Percentiles rank a stretch among this genome's conserved stretches.
phyloP scores from a whole-genome alignment of 495 filamentous ascomycete species.

The Hypoxylon fuscum region DNA sequence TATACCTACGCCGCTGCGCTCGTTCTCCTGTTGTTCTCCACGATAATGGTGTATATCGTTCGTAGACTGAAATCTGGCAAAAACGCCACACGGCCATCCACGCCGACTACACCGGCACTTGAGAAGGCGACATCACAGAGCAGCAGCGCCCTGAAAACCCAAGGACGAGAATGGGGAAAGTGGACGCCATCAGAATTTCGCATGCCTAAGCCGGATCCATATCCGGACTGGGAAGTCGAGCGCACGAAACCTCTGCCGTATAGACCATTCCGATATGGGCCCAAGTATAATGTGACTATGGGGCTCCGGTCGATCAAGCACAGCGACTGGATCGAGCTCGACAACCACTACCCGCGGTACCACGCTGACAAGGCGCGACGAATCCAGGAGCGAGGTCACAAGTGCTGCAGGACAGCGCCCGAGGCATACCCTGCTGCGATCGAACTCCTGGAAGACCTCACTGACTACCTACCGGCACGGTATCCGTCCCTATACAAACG shows the following conservation, averaged over 20 bases:
- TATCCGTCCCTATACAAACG: slow-evolving; percentile 78
- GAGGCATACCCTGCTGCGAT: slow-evolving; percentile 79
- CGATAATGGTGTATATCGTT: slow-evolving; percentile 19
- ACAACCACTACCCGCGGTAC: slow-evolving; percentile 81
- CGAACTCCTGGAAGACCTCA: slow-evolving; percentile 82
- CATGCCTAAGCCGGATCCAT: slow-evolving; percentile 71
- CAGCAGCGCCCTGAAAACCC: slow-evolving; percentile 18
- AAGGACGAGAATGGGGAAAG: slow-evolving; percentile 54
- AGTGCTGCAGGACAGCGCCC: slow-evolving; percentile 76
- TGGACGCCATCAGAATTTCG: slow-evolving; percentile 78
- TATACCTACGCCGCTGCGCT: slow-evolving; percentile 10
- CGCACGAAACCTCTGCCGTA: slow-evolving; percentile 82
- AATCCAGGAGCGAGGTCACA: slow-evolving; percentile 73
- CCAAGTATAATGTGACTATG: slow-evolving; percentile 78
- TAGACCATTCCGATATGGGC: slow-evolving; percentile 84
- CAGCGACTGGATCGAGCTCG: slow-evolving; percentile 90
- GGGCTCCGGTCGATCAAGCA: slow-evolving; percentile 80
- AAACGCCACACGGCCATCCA: slow-evolving; percentile 22
- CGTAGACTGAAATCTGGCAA: slow-evolving; percentile 24
- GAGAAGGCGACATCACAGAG: slow-evolving; percentile 25
- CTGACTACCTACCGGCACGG: slow-evolving; percentile 78
- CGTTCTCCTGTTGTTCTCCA: slow-evolving; percentile 26
- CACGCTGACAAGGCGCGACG: slow-evolving; percentile 77
- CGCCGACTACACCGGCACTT: slow-evolving; percentile 35
- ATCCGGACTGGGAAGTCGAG: slow-evolving; percentile 74